Evolutionary conservation across 116 monocot genomes (phyloP).

Genomic region (Zostera marina): DNA sequence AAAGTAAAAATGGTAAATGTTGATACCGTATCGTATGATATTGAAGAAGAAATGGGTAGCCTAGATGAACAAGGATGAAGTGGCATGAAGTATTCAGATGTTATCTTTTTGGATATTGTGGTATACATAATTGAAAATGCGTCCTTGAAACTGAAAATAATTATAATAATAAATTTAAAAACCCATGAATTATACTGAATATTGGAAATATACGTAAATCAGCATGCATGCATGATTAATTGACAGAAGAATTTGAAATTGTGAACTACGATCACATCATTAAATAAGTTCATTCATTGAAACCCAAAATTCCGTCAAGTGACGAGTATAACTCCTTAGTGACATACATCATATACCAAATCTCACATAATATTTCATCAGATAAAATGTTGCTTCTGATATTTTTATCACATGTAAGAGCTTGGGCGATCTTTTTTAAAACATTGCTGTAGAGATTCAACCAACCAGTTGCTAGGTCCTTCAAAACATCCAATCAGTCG

Average conservation of each 20-base stretch:
- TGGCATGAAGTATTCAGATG: constrained; percentile 52
- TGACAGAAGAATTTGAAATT: neutral
- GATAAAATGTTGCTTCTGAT: no score
- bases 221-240: neutral
- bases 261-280: no score
- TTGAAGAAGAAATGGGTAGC: constrained; percentile 24
- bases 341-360: no score
- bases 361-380: no score
- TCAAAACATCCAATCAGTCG: no score
- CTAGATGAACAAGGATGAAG: constrained; percentile 36
- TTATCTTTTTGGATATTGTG: constrained; percentile 56
- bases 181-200: neutral
- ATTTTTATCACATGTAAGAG: no score
- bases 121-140: constrained; percentile 61
- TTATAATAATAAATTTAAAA: constrained; percentile 1
- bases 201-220: neutral
- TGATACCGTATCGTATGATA: constrained; percentile 52
- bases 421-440: no score
- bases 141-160: constrained; percentile 64
- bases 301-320: no score
- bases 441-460: no score
- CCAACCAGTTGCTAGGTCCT: no score
- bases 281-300: no score
- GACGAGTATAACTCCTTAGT: no score
- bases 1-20: neutral